A percentile compares a stretch with the other conserved stretches of the same genome.
Evolutionary conservation across 345 rosid genomes (phyloP).

Genomic region (Nephelium lappaceum): DNA sequence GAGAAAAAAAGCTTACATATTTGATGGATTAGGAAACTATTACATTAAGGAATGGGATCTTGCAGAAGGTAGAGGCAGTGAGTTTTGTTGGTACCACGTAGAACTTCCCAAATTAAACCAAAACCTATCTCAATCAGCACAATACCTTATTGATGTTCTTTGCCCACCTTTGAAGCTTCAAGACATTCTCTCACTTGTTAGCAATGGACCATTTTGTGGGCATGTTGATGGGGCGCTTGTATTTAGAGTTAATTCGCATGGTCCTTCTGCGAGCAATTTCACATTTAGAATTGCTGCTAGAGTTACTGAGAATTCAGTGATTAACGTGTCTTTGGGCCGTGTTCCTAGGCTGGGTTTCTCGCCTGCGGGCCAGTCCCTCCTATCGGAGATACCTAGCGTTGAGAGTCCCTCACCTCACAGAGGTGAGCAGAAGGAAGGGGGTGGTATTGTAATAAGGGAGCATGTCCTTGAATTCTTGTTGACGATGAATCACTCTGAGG

Average conservation of each 20-base stretch:
- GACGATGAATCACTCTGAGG: slow-evolving; percentile 98
- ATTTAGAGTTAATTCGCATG: slow-evolving; percentile 95
- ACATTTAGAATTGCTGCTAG: slow-evolving; percentile 93
- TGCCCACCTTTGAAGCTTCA: slow-evolving; percentile 97
- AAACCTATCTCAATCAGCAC: slow-evolving; percentile 78
- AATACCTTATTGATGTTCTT: slow-evolving; percentile 81
- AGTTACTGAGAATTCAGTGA: slow-evolving; percentile 85
- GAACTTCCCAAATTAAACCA: slow-evolving; percentile 88
- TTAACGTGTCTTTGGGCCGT: slow-evolving; percentile 88
- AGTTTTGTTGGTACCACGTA: slow-evolving; percentile 97
- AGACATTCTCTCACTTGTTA: slow-evolving; percentile 89
- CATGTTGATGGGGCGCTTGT: slow-evolving; percentile 91
- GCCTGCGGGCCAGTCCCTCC: slow-evolving; percentile 71
- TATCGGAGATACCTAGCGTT: slow-evolving; percentile 87
- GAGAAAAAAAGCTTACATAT: slow-evolving; percentile 79
- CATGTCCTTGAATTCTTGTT: slow-evolving; percentile 94
- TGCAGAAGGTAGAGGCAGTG: slow-evolving; percentile 61
- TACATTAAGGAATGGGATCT: slow-evolving; percentile 85
- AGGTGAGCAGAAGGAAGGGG: slow-evolving; percentile 58
- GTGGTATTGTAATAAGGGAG: slow-evolving; percentile 86
- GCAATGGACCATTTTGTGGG: slow-evolving; percentile 94
- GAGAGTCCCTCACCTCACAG: slow-evolving; percentile 54
- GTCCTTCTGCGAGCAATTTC: slow-evolving; percentile 72
- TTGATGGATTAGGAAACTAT: slow-evolving; percentile 77
- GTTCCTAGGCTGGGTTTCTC: slow-evolving; percentile 96